Base-by-base conservation (phyloP, 805 yeast genomes). In the Nakazawaea pomicola region DNA sequence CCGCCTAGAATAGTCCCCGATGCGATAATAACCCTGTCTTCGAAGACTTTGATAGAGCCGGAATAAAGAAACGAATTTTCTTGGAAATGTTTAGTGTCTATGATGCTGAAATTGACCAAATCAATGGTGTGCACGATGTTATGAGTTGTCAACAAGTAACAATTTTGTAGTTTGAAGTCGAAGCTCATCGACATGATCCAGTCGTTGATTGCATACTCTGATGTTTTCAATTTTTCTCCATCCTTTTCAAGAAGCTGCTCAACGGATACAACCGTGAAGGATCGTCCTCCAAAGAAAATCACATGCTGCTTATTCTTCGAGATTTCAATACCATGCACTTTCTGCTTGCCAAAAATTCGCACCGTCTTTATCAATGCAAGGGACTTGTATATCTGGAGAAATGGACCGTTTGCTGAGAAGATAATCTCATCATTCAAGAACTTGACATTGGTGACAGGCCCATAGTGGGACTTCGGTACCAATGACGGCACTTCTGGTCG, bases 1-100 rank as follows among this genome's bases (percentile, higher is more conserved):
- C 97, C 96, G 36, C 82, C 81, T 80, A 90, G 80, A 2, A 91
- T 97, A 0, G 99, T 91, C 18, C 99, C 99, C 0, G 96, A 90
- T 20, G 88, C 88, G 11, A 88, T 69, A 4, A 73, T 56, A 0
- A 81, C 73, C 28, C 60, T 57, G 5, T 62, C 67, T 10, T 59
- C 56, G 14, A 74, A 49, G 1, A 72, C 72, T 40, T 68, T 69
- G 29, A 91, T 74, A 2, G 86, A 70, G 0, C 98, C 99, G 5
- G 96, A 86, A 56, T 93, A 93, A 27, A 93, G 66, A 34, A 91
- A 83, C 1, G 95, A 84, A 49, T 83, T 80, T 60, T 87, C 95
- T 15, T 72, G 72, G 52, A 80, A 76, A 18, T 75, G 60, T 14
- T 58, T 52, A 10, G 62, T 62, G 2, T 56, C 59, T 1, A 51